phyloP scores from a whole-genome alignment of 2,329 filamentous ascomycete genomes.

The Thielaviopsis ethacetica region DNA sequence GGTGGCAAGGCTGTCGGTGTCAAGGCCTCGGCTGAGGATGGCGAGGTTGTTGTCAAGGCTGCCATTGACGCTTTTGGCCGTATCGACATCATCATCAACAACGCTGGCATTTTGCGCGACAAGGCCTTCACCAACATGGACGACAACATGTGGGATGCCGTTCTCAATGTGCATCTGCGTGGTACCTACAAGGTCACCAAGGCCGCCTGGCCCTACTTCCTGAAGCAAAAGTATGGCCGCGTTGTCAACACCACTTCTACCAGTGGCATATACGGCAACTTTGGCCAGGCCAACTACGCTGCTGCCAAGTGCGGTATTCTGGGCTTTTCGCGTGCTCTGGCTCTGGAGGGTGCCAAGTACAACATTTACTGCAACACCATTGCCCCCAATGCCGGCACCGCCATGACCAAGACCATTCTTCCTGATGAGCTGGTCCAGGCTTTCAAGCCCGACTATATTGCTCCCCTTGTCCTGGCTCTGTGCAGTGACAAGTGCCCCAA shows the following conservation, averaged over 20 bases:
- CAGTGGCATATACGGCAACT: slow-evolving; percentile 97
- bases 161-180: slow-evolving; percentile 80
- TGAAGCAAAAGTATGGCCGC: slow-evolving; percentile 97
- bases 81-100: slow-evolving; percentile 92
- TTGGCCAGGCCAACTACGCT: slow-evolving; percentile 95
- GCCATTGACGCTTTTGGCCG: slow-evolving; percentile 89
- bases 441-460: slow-evolving; percentile 98
- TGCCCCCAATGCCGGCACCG: slow-evolving; percentile 89
- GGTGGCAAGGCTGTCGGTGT: slow-evolving; percentile 85
- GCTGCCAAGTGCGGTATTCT: slow-evolving; percentile 86
- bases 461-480: slow-evolving; percentile 76
- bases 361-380: slow-evolving; percentile 98
- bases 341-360: slow-evolving; percentile 87
- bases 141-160: slow-evolving; percentile 80
- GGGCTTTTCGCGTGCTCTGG: slow-evolving; percentile 83
- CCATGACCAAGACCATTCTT: slow-evolving; percentile 86
- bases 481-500: slow-evolving; percentile 73
- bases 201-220: slow-evolving; percentile 92
- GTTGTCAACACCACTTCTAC: slow-evolving; percentile 95
- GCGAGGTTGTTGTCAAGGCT: slow-evolving; percentile 76
- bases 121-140: slow-evolving; percentile 98
- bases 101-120: slow-evolving; percentile 91
- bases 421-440: slow-evolving; percentile 96
- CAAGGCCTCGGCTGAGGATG: slow-evolving; percentile 87
- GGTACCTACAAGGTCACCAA: slow-evolving; percentile 96